Conservation (phyloP, 2,329 filamentous ascomycete species). For the Paraconiothyrium brasiliense region DNA sequence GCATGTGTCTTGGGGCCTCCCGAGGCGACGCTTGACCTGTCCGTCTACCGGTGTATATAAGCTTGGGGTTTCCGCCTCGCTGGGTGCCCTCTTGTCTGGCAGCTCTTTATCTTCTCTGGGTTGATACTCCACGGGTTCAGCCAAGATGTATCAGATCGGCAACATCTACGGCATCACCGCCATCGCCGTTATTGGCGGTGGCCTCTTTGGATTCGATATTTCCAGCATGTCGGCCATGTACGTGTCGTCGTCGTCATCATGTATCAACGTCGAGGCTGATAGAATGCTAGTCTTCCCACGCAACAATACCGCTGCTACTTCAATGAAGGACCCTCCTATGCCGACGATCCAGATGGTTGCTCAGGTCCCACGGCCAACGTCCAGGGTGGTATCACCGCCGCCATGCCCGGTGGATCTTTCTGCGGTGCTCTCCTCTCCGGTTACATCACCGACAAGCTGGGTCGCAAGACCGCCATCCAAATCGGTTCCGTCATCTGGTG, state of each 20-base stretch:
- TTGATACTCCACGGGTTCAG: conserved; percentile 6
- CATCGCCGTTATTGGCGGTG: conserved; percentile 70
- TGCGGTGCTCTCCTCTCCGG: conserved; percentile 70
- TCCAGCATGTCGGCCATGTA: conserved; percentile 71
- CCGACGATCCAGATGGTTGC: conserved; percentile 54
- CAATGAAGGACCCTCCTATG: conserved; percentile 60
- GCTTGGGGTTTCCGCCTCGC: background rate
- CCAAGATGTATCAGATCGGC: conserved; percentile 55
- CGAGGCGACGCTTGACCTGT: background rate
- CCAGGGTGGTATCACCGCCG: conserved; percentile 75
- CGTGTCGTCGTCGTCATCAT: conserved; percentile 6
- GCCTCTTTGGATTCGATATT: conserved; percentile 82
- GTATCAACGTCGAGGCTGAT: conserved; percentile 33
- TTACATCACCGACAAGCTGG: conserved; percentile 65
- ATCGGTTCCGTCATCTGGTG: conserved; percentile 63
- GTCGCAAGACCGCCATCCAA: conserved; percentile 64
- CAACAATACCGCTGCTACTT: conserved; percentile 78
- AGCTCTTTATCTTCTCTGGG: conserved; percentile 5
- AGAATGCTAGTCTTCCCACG: conserved; percentile 65
- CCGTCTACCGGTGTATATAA: conserved; percentile 3
- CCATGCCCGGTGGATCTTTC: conserved; percentile 77
- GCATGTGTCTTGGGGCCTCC: background rate
- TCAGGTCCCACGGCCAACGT: conserved; percentile 63
- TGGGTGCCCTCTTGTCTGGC: background rate
- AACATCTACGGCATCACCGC: conserved; percentile 68